Evolutionary conservation across 164 flowering plant genomes (phyloP).

Genomic region (Paratinospora sagittata): DNA sequence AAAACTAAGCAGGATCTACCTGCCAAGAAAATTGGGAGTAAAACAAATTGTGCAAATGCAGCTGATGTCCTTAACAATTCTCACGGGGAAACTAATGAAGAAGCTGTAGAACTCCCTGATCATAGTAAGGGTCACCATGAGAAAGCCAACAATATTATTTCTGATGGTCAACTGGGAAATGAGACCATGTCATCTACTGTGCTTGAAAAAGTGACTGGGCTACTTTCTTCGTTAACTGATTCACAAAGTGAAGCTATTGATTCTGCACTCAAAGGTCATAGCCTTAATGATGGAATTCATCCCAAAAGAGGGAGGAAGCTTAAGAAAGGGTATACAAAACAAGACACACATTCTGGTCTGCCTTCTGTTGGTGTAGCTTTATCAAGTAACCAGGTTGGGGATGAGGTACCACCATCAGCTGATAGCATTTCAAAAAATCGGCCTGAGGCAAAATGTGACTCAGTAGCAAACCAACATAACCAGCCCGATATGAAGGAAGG

Average conservation of each 20-base stretch:
- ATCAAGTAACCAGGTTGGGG: conserved; percentile 13
- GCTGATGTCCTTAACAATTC: conserved; percentile 31
- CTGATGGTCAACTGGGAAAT: conserved; percentile 26
- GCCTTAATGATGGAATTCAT: conserved; percentile 22
- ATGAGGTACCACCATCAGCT: conserved; percentile 10
- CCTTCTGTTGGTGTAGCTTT: conserved; percentile 12
- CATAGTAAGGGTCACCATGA: conserved; percentile 23
- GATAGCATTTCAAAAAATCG: conserved; percentile 21
- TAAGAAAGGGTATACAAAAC: conserved; percentile 26
- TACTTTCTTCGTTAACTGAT: not conserved
- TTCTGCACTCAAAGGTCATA: conserved; percentile 23
- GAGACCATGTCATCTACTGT: conserved; percentile 29
- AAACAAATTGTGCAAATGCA: conserved; percentile 16
- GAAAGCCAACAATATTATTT: conserved; percentile 26
- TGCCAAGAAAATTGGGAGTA: conserved; percentile 25
- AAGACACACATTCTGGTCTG: conserved; percentile 15
- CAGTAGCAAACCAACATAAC: conserved; percentile 29
- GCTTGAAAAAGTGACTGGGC: conserved; percentile 20
- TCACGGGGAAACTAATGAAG: no score
- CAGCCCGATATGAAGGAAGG: conserved; percentile 26
- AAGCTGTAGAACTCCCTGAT: conserved; percentile 23
- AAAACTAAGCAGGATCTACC: conserved; percentile 24
- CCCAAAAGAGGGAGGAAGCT: conserved; percentile 26
- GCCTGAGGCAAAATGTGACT: conserved; percentile 32
- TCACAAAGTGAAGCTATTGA: conserved; percentile 15